Base-by-base conservation (phyloP, 441 rosid species). In the Flueggea neowawraea region DNA sequence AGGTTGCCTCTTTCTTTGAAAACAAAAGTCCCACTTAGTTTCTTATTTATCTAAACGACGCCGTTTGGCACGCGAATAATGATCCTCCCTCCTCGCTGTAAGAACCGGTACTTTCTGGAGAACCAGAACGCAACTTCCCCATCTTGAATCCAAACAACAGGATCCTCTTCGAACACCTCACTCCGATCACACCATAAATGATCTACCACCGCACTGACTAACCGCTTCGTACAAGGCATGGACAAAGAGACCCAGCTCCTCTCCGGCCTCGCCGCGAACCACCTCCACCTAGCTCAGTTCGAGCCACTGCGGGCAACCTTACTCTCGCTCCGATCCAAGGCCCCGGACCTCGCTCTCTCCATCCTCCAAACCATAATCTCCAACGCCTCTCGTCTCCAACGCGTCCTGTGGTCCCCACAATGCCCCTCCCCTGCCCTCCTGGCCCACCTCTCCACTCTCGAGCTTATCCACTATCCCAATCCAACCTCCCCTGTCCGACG, bases 241-340 rank as follows among this genome's bases (percentile, higher is more conserved):
- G 95, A 89, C 80, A 78, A 69, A 55, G 96, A 91, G 68, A 82
- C 90, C 28, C 89, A 87, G 65, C 82, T 91, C 48, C 90, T 94
- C 32, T 82, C 83, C 15, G 91, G 94, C 70, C 82, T 94, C 12
- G 95, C 94, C 31, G 90, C 94, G 57, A 94, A 94, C 79, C 94
- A 94, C 74, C 96, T 94, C 58, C 78, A 85, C 72, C 77, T 94
- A 16, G 91, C 90, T 47, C 99, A 94, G 55, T 91, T 89, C 84
- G 99, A 91, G 88, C 89, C 99, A 11, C 69, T 94, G 31, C 85
- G 96, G 28, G 99, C 97, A 56, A 73, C 78, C 53, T 79, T 94
- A 15, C 80, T 79, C 41, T 69, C 96, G 61, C 89, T 94, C 66
- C 90, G 89, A 31, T 62, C 83, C 58, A 81, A 83, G 61, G 78